These are phyloP conservation scores for Botrytis fabae DNA, from an alignment of 2,329 filamentous ascomycete genomes.

Conservation along the genomic window DNA sequence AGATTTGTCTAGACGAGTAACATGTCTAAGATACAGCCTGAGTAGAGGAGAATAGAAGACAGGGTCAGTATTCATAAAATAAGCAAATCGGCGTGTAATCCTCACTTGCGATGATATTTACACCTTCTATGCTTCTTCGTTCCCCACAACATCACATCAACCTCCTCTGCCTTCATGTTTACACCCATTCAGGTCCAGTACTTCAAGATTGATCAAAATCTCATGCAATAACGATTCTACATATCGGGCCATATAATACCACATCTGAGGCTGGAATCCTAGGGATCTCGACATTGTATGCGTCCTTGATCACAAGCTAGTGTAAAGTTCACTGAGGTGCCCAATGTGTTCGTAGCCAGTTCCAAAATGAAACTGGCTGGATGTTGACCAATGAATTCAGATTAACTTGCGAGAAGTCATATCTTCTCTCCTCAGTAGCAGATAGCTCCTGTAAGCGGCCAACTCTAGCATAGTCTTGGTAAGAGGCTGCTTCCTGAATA, in stretches of 20 bases:
- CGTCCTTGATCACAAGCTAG: neutral
- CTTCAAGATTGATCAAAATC: neutral
- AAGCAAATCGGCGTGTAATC: no score
- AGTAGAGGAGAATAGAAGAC: neutral
- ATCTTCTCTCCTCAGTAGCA: conserved; percentile 67
- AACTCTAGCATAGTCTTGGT: conserved; percentile 50
- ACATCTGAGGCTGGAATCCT: neutral
- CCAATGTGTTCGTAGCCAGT: conserved; percentile 57
- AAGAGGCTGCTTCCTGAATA: conserved; percentile 29
- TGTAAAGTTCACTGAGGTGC: conserved; percentile 19
- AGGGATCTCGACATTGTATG: neutral
- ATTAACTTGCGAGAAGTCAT: conserved; percentile 61
- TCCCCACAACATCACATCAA: neutral
- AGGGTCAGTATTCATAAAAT: neutral
- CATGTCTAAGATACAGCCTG: neutral
- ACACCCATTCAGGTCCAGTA: neutral
- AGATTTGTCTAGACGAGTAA: neutral
- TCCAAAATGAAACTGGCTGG: conserved; percentile 51
- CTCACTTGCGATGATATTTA: neutral
- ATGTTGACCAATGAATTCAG: conserved; percentile 56
- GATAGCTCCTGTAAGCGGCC: conserved; percentile 61
- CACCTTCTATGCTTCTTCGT: neutral
- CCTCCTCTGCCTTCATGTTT: neutral
- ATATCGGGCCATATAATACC: neutral
- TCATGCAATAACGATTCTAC: neutral